These are phyloP conservation scores for Aspergillus jensenii DNA, from an alignment of 2,329 filamentous ascomycete species.

Conservation along the genomic window DNA sequence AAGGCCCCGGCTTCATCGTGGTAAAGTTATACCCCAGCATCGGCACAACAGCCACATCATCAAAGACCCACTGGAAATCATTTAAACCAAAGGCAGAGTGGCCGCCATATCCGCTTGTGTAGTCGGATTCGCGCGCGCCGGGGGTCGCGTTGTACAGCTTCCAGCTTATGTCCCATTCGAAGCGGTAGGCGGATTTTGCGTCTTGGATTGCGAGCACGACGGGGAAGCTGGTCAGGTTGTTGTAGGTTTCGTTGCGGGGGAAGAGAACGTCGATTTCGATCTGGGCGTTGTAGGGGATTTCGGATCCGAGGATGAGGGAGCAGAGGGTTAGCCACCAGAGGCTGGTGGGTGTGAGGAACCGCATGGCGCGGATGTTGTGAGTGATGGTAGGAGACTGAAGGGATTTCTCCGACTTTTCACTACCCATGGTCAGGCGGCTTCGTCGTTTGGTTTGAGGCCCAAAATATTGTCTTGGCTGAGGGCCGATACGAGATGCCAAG, in stretches of 20 bases:
- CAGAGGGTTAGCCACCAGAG: neutral
- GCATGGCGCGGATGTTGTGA: neutral
- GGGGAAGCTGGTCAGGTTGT: conserved; percentile 7
- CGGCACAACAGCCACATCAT: neutral
- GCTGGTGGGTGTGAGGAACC: neutral
- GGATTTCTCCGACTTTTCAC: too few species aligned
- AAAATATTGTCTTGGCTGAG: neutral
- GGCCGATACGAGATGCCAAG: neutral
- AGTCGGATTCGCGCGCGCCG: neutral
- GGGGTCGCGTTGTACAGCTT: neutral
- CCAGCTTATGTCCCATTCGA: conserved; percentile 1
- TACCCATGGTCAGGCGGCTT: too few species aligned
- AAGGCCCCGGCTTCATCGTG: neutral
- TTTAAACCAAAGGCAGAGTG: neutral
- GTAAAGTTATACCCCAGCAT: neutral
- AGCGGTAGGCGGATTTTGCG: neutral
- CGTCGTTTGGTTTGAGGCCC: too few species aligned
- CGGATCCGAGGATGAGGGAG: neutral
- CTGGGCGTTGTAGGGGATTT: neutral
- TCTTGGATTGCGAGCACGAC: conserved; percentile 8
- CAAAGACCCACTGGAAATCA: neutral
- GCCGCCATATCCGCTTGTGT: neutral
- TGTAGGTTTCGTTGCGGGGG: neutral
- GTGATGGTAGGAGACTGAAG: too few species aligned
- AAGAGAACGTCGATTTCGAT: conserved; percentile 9